Percentiles rank a stretch among this genome's conserved stretches.
Evolutionary conservation across 2,329 filamentous ascomycete genomes (phyloP).

Genomic region (Penicillium sp.): DNA sequence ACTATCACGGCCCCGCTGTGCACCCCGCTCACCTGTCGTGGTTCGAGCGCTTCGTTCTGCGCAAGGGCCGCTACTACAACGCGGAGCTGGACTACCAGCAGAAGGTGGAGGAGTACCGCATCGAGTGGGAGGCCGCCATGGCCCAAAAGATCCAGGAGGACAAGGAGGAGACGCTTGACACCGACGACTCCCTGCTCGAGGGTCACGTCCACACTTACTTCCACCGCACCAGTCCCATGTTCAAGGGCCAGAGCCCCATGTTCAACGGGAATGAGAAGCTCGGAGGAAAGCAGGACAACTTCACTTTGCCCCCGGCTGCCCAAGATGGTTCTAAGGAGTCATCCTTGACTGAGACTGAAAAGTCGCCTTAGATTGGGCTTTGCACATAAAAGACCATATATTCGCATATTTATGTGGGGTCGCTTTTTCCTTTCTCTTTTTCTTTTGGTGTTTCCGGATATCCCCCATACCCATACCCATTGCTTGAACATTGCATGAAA

Average conservation of each 20-base stretch:
- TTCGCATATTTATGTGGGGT: not conserved
- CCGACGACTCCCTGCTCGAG: slow-evolving; percentile 46
- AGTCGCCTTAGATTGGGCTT: slow-evolving; percentile 6
- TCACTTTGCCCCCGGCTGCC: slow-evolving; percentile 34
- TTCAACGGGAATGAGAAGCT: slow-evolving; percentile 38
- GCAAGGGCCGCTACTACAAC: slow-evolving; percentile 76
- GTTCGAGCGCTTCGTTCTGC: slow-evolving; percentile 71
- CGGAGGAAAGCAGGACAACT: slow-evolving; percentile 28
- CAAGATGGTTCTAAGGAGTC: slow-evolving; percentile 22
- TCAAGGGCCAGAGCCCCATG: slow-evolving; percentile 40
- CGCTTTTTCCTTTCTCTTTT: no score
- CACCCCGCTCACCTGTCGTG: slow-evolving; percentile 82
- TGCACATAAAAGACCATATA: not conserved
- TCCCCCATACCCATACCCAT: slow-evolving; percentile 3
- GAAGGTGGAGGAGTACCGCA: slow-evolving; percentile 77
- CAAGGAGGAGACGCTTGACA: slow-evolving; percentile 29
- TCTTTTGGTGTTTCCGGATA: slow-evolving; percentile 3
- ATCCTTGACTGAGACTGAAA: slow-evolving; percentile 25
- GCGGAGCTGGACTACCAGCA: slow-evolving; percentile 74
- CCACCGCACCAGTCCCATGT: slow-evolving; percentile 47
- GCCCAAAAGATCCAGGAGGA: slow-evolving; percentile 48
- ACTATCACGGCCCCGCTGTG: slow-evolving; percentile 91
- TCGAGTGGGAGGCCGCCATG: slow-evolving; percentile 50
- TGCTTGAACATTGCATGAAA: slow-evolving; percentile 10
- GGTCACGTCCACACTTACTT: slow-evolving; percentile 52